Evolutionary conservation across 2,329 filamentous ascomycete species (phyloP).

Genomic region (Microdochium paspali): DNA sequence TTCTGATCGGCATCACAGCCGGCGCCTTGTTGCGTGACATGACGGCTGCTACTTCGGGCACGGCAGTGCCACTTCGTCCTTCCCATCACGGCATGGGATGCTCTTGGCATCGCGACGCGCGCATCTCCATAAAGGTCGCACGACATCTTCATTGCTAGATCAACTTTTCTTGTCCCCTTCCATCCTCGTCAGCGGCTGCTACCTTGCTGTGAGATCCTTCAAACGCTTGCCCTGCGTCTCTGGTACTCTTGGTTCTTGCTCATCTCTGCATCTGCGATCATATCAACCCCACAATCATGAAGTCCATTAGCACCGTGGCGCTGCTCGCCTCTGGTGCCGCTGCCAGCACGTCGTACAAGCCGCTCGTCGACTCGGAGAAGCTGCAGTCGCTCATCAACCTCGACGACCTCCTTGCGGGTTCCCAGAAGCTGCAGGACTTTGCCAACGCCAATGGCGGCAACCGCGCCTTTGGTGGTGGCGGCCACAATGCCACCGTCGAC

Average conservation of each 20-base stretch:
- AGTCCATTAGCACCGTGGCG: not conserved
- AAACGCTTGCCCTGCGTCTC: not conserved
- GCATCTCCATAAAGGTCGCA: not conserved
- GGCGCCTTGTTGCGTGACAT: not conserved
- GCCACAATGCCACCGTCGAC: slow-evolving; percentile 10
- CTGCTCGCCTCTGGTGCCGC: not conserved
- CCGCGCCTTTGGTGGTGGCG: slow-evolving; percentile 11
- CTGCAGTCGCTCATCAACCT: slow-evolving; percentile 7
- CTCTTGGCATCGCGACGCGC: not conserved
- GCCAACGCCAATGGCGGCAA: slow-evolving; percentile 13
- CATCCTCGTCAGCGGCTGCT: not conserved
- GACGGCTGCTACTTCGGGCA: too few species aligned
- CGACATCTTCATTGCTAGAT: not conserved
- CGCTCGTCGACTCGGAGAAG: not conserved
- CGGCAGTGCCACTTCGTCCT: not conserved
- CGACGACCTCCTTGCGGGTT: slow-evolving; percentile 16
- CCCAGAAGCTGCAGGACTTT: slow-evolving; percentile 18
- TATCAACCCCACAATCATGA: not conserved
- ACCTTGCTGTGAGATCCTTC: not conserved
- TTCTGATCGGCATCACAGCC: too few species aligned
- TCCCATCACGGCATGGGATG: not conserved
- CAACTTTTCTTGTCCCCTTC: not conserved
- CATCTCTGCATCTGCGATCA: too few species aligned
- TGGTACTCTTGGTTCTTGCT: not conserved
- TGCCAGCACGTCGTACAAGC: not conserved